Evolutionary conservation across 176 grass and related monocot species (phyloP), one percentile per base, ranked within the genome.

Genomic region (Zea luxurians): DNA sequence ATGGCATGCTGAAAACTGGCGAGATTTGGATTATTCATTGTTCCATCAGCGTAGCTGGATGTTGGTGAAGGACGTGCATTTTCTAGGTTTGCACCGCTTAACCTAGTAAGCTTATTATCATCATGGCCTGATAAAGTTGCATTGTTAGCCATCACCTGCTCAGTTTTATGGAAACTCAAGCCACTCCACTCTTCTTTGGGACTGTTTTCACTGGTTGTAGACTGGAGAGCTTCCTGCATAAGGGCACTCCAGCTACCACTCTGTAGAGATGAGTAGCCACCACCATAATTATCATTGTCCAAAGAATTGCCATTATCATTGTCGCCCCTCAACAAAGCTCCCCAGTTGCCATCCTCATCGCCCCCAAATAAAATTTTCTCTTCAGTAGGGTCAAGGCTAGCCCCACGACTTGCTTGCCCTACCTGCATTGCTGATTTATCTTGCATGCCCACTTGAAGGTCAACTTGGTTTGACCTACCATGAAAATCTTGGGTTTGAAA

Each of bases 241-340:
- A 98, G 91, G 48, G 95, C 95, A 74, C 95, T 98, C 95, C 95
- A 98, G 64, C 91, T 98, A 70, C 95, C 91, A 67, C 91, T 90
- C 78, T 92, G 89, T 27, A 89, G 47, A 83, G 95, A 92, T 76
- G 91, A 81, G 66, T 87, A 83, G 77, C 82, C 77, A 60, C 87
- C 83, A 58, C 89, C 87, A 77, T 79, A 73, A 69, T 87, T 88
- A 79, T 83, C 85, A 85, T 82, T 91, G 48, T 85, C 78, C 74
- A 83, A 83, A 80, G 89, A 75, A 71, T 74, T 90, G 47, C 65
- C 79, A 61, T 86, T 81, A 59, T 70, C 74, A 48, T 88, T 86
- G 15, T 83, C 76, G 78, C 89, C 87, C 80, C 81, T 85, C 21
- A 94, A 87, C 73, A 93, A 90, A 86, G 80, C 83, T 64, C 87